These are phyloP conservation scores for Alternaria gansuensis DNA, from an alignment of 2,329 filamentous ascomycete genomes.

Conservation along the genomic window DNA sequence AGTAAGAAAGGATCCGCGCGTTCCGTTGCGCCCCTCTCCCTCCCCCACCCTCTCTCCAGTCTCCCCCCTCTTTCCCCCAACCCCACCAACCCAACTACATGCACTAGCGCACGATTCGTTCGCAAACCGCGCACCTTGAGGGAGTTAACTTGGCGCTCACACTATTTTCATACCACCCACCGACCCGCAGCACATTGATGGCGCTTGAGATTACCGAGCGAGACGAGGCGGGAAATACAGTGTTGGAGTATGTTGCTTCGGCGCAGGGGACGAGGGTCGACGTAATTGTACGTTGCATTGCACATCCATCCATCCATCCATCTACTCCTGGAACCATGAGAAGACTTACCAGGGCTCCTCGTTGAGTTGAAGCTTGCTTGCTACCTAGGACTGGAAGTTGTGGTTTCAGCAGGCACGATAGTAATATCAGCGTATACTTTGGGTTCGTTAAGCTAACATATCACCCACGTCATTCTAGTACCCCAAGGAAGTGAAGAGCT, in stretches of 20 bases:
- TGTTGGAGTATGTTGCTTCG: constrained; percentile 59
- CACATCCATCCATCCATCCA: neutral
- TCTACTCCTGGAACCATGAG: too few relatives aligned
- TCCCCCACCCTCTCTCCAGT: neutral
- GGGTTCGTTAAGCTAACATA: constrained; percentile 1
- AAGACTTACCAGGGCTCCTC: too few relatives aligned
- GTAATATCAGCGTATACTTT: neutral
- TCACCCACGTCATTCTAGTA: constrained; percentile 8
- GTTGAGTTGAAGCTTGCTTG: too few relatives aligned
- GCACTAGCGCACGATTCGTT: neutral
- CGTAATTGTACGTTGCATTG: constrained; percentile 52
- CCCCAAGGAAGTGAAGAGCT: constrained; percentile 14
- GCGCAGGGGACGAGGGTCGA: constrained; percentile 54
- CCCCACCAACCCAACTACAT: neutral
- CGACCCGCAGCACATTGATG: neutral
- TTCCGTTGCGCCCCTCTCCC: constrained; percentile 1
- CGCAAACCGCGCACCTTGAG: neutral
- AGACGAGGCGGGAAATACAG: constrained; percentile 62
- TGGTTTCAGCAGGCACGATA: neutral
- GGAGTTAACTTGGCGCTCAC: neutral
- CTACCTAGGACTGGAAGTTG: neutral
- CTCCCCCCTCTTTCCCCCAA: neutral
- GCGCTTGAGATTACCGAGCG: constrained; percentile 48
- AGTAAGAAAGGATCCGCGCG: neutral
- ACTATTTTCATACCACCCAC: neutral